Percentiles rank a stretch among this genome's conserved stretches.
phyloP scores from a whole-genome alignment of 2,329 filamentous ascomycete species.

The Fusarium sambucinum region DNA sequence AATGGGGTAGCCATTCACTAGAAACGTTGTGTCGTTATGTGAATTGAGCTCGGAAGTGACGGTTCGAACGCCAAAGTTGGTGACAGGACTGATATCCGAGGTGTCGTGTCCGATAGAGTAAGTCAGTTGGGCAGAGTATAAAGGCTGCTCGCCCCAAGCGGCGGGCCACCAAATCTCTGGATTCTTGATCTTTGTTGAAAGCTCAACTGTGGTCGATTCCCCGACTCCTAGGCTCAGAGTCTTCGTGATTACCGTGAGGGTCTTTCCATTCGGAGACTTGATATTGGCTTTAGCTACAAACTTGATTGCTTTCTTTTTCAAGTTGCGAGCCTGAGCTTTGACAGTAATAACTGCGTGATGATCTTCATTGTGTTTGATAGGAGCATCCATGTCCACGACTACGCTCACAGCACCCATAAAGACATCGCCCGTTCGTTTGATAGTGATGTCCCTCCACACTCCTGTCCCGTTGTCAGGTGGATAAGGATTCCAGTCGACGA shows the following conservation, averaged over 20 bases:
- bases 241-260: background rate
- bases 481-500: constrained; percentile 6
- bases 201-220: background rate
- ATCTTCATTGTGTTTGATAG: background rate
- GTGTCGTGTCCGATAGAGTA: background rate
- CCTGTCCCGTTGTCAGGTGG: constrained; percentile 3
- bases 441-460: background rate
- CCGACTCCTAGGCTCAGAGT: background rate
- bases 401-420: constrained; percentile 1
- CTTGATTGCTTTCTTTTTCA: background rate
- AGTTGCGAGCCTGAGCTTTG: background rate
- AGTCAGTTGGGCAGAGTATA: background rate
- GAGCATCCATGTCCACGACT: background rate
- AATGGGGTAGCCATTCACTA: background rate
- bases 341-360: background rate
- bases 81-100: background rate
- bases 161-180: constrained; percentile 6
- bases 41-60: background rate
- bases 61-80: background rate
- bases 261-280: background rate
- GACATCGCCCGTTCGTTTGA: background rate
- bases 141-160: background rate
- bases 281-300: background rate
- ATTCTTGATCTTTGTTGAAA: background rate
- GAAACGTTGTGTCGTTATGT: background rate